Base-by-base conservation (phyloP, 2,329 filamentous ascomycete species). In the Phialophora chinensis region DNA sequence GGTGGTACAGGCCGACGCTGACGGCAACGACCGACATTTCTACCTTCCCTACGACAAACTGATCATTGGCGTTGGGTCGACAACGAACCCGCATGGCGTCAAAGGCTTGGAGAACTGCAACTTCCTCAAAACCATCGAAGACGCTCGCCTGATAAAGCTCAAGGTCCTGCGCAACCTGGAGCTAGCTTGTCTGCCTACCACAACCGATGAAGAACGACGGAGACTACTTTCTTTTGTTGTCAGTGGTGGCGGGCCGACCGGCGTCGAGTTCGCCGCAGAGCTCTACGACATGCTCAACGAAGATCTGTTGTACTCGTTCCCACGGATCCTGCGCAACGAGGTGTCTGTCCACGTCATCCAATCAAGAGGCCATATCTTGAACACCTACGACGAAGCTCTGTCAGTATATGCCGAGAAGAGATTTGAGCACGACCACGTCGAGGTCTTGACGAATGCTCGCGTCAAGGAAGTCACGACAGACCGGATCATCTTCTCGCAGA, bases 41-140 rank as follows among this genome's bases (percentile, higher is more conserved):
- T 99, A 99, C 76, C 85, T 99, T 1, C 95, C 95, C 0, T 99
- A 99, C 76, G 96, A 99, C 77, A 99, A 99, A 81, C 85, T 99
- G 55, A 90, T 99, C 31, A 85, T 99, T 73, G 93, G 90, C 29
- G 93, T 98, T 83, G 84, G 94, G 38, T 97, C 93, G 23, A 88
- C 90, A 20, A 96, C 93, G 14, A 99, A 99, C 76, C 90, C 93
- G 1, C 95, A 99, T 75, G 96, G 96, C 54, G 96, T 99, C 65
- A 93, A 95, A 76, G 95, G 95, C 10, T 85, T 99, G 12, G 92
- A 98, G 73, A 86, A 99, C 76, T 97, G 93, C 79, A 89, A 93
- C 78, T 97, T 97, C 81, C 85, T 99, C 69, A 99, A 99, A 79
- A 91, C 96, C 67, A 96, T 99, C 72, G 90, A 91, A 68, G 94